Conservation (phyloP, 352 stramenopile species). For the Elongisporangium prolatum region DNA sequence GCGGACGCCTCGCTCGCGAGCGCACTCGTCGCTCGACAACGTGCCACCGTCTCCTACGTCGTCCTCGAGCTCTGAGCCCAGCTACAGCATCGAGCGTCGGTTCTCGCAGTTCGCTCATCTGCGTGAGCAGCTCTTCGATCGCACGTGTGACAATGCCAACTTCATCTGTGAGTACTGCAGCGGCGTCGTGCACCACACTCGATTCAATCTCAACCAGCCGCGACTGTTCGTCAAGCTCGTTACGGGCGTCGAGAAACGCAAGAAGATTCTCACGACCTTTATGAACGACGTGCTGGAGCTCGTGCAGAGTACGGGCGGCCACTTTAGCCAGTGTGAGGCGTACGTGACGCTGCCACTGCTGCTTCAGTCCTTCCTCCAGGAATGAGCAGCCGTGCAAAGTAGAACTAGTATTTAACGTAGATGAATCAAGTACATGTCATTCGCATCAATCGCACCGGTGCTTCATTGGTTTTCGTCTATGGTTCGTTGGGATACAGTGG, state of each 20-base stretch:
- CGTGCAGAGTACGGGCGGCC: slow-evolving; percentile 5
- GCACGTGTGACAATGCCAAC: neutral
- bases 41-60: slow-evolving; percentile 2
- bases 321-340: slow-evolving; percentile 27
- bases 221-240: slow-evolving; percentile 7
- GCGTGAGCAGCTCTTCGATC: neutral
- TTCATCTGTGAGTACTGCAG: neutral
- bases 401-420: neutral
- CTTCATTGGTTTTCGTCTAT: neutral
- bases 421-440: neutral
- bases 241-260: slow-evolving; percentile 4
- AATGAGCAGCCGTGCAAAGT: slow-evolving; percentile 7
- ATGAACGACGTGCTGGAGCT: slow-evolving; percentile 4
- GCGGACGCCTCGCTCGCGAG: slow-evolving; percentile 17
- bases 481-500: neutral
- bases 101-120: neutral
- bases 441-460: neutral
- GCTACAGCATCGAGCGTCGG: neutral
- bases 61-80: slow-evolving; percentile 1
- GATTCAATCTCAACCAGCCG: neutral
- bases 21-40: neutral
- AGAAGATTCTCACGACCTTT: slow-evolving; percentile 11
- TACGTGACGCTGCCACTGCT: slow-evolving; percentile 39
- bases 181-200: neutral
- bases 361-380: slow-evolving; percentile 37